phyloP scores from a whole-genome alignment of 2,329 filamentous ascomycete species.

The Sporothrix schenckii region DNA sequence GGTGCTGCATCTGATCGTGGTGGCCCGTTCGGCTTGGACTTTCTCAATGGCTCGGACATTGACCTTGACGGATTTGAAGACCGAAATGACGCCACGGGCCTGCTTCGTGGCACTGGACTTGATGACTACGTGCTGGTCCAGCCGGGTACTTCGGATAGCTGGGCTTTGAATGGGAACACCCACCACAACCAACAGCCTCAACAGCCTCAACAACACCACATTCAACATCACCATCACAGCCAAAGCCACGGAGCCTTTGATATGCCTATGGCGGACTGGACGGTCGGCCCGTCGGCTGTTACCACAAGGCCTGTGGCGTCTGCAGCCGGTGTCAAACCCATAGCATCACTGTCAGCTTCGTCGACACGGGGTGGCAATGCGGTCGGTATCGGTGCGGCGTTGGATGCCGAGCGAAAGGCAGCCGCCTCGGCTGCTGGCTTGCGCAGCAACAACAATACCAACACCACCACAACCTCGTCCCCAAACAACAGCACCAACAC shows the following conservation, averaged over 20 bases:
- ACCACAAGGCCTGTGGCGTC: neutral
- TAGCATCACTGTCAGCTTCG: neutral
- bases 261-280: constrained; percentile 40
- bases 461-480: neutral
- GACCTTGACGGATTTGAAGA: constrained; percentile 39
- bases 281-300: constrained; percentile 21
- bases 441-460: neutral
- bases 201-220: constrained; percentile 6
- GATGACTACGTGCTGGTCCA: constrained; percentile 40
- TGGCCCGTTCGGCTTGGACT: constrained; percentile 40
- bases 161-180: constrained; percentile 38
- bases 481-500: neutral
- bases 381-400: constrained; percentile 11
- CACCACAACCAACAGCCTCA: constrained; percentile 28
- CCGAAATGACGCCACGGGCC: constrained; percentile 19
- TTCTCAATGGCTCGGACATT: constrained; percentile 40
- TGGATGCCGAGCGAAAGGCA: constrained; percentile 23
- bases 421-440: constrained; percentile 5
- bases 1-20: constrained; percentile 8
- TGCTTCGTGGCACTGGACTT: constrained; percentile 26
- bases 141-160: constrained; percentile 38
- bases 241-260: constrained; percentile 37
- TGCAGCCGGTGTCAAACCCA: neutral
- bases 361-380: neutral
- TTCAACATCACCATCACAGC: constrained; percentile 6